These are phyloP conservation scores for Stagonosporopsis rhizophila DNA, from an alignment of 2,329 filamentous ascomycete species.

Conservation along the genomic window DNA sequence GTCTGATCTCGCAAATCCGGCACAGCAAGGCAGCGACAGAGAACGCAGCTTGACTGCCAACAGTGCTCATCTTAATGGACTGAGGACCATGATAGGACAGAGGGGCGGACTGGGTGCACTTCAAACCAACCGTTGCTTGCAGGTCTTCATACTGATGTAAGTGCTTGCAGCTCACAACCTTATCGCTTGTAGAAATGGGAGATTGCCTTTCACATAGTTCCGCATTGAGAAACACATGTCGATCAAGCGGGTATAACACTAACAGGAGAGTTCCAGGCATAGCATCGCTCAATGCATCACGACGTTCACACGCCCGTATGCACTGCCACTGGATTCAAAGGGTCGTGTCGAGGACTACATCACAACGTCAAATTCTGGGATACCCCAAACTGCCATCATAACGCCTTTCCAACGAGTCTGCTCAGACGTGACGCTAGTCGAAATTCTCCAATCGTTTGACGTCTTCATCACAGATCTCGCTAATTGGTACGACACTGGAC, in stretches of 20 bases:
- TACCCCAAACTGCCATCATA: background rate
- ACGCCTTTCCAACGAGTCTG: background rate
- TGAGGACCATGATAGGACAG: conserved; percentile 43
- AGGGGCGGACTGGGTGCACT: conserved; percentile 42
- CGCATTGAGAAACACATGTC: too few relatives aligned
- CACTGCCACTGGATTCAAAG: conserved; percentile 26
- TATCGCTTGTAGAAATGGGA: background rate
- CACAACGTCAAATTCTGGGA: conserved; percentile 1
- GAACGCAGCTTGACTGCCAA: conserved; percentile 32
- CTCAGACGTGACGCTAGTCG: background rate
- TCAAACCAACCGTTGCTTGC: conserved; percentile 37
- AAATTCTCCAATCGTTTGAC: background rate
- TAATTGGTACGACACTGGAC: conserved; percentile 27
- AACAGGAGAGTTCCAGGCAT: conserved; percentile 32
- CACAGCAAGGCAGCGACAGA: conserved; percentile 20
- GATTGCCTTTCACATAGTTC: too few relatives aligned
- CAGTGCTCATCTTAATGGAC: conserved; percentile 38
- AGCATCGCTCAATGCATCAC: conserved; percentile 41
- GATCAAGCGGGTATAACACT: background rate
- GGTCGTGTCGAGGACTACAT: conserved; percentile 35
- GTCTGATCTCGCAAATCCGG: conserved; percentile 32
- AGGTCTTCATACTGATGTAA: conserved; percentile 45
- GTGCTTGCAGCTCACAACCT: conserved; percentile 1
- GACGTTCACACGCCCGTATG: conserved; percentile 41
- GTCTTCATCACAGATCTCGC: conserved; percentile 27